A percentile compares a stretch with the other conserved stretches of the same genome.
phyloP scores from a whole-genome alignment of 2,329 filamentous ascomycete genomes.

The Domatiomyces catenatus region DNA sequence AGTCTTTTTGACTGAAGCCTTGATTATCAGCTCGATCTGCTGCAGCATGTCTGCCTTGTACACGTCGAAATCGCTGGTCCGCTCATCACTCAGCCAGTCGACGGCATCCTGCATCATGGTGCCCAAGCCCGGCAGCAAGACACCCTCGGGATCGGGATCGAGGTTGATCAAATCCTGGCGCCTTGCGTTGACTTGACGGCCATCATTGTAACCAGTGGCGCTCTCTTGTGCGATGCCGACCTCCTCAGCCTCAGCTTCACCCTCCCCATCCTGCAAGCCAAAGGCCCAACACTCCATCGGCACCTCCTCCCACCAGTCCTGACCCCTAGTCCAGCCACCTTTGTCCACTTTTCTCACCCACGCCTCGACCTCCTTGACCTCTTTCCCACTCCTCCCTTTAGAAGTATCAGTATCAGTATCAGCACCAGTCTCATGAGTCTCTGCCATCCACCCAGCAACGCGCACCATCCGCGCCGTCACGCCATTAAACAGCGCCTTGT shows the following conservation, averaged over 20 bases:
- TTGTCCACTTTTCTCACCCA: slow-evolving; percentile 44
- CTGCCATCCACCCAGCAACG: not conserved
- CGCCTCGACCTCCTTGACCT: slow-evolving; percentile 39
- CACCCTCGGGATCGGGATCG: slow-evolving; percentile 20
- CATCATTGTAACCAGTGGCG: slow-evolving; percentile 3
- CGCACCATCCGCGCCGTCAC: slow-evolving; percentile 4
- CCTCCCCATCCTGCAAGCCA: slow-evolving; percentile 9
- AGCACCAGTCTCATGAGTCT: too few species aligned
- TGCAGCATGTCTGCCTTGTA: slow-evolving; percentile 31
- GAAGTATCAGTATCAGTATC: too few species aligned
- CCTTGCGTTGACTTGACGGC: slow-evolving; percentile 15
- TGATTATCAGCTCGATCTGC: slow-evolving; percentile 23
- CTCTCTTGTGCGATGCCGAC: not conserved
- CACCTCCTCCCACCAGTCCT: slow-evolving; percentile 53
- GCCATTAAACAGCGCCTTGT: slow-evolving; percentile 10
- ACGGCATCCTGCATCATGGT: slow-evolving; percentile 37
- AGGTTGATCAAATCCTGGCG: slow-evolving; percentile 20
- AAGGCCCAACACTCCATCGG: slow-evolving; percentile 26
- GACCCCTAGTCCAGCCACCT: slow-evolving; percentile 37
- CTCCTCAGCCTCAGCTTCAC: not conserved
- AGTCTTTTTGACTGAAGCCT: not conserved
- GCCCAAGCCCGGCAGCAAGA: slow-evolving; percentile 31
- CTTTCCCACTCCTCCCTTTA: slow-evolving; percentile 20
- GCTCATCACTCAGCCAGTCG: slow-evolving; percentile 32
- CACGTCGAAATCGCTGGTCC: slow-evolving; percentile 25